These are phyloP conservation scores for Corrigiola litoralis DNA, from an alignment of 179 eudicot species.

Conservation along the genomic window DNA sequence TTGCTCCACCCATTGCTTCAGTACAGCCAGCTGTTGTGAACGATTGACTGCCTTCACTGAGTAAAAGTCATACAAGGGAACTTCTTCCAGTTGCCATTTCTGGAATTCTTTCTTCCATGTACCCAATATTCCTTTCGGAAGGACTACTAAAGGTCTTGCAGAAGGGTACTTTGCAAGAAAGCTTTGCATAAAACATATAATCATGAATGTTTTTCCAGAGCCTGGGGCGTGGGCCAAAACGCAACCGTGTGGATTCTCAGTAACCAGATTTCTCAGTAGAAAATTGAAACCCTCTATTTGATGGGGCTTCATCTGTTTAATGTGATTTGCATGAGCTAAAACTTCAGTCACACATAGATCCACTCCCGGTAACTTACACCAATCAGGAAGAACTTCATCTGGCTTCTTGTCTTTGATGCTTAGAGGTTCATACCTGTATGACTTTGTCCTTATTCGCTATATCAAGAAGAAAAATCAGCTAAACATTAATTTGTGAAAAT, in stretches of 20 bases:
- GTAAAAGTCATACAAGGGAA: slow-evolving; percentile 67
- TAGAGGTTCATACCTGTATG: slow-evolving; percentile 23
- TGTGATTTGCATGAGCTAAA: slow-evolving; percentile 56
- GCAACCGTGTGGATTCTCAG: slow-evolving; percentile 75
- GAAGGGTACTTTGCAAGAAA: slow-evolving; percentile 61
- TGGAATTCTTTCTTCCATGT: slow-evolving; percentile 76
- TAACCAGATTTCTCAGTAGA: slow-evolving; percentile 57
- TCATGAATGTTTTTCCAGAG: slow-evolving; percentile 90
- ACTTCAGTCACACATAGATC: slow-evolving; percentile 37
- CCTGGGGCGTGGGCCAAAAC: slow-evolving; percentile 95
- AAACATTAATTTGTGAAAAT: background rate
- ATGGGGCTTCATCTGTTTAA: slow-evolving; percentile 76
- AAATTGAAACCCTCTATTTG: slow-evolving; percentile 79
- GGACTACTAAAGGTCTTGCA: slow-evolving; percentile 72
- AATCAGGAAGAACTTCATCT: slow-evolving; percentile 20
- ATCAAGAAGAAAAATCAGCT: background rate
- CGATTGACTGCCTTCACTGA: slow-evolving; percentile 67
- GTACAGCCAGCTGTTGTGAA: slow-evolving; percentile 57
- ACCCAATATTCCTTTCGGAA: slow-evolving; percentile 66
- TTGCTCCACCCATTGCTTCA: slow-evolving; percentile 54
- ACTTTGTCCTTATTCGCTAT: slow-evolving; percentile 21
- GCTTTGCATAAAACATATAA: slow-evolving; percentile 77
- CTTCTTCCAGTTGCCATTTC: slow-evolving; percentile 71
- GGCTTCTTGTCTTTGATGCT: slow-evolving; percentile 13
- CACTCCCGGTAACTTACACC: slow-evolving; percentile 30